Base-by-base conservation (phyloP, 495 filamentous ascomycete genomes). In the Tetracladium marchalianum region DNA sequence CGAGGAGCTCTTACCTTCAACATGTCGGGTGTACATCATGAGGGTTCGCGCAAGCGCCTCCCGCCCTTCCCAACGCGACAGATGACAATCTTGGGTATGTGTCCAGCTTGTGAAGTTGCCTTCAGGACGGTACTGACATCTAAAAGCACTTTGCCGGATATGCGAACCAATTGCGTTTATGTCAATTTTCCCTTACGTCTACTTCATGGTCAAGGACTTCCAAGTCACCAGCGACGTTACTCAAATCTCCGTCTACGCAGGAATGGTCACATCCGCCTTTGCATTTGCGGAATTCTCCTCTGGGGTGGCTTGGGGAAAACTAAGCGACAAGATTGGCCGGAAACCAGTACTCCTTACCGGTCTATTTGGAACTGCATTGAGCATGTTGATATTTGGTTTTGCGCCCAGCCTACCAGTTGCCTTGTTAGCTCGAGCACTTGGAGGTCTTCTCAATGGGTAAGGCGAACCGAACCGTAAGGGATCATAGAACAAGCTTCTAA, bases 131-230 rank as follows among this genome's bases (percentile, higher is more conserved):
- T 31, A 32, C 24, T 39, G 31, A n/a, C 35, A 10, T 19, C 8
- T 27, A 11, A 11, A 56, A 97, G 92, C 90, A 31, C 65, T 95
- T 52, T 93, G 87, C 61, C 81, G 92, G 55, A 93, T 99, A 64
- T 95, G 87, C 71, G 92, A 99, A 64, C 92, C 92, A 39, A 95
- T 99, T 63, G 93, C 92, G 9, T 97, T 99, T 73, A 97, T 95
- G 85, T 95, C 89, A 41, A 95, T 99, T 54, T 97, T 99, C 60
- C 93, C 92, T 3, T 99, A 99, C 61, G 89, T 90, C 58, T 99
- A 95, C 68, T 92, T 82, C 69, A 99, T 99, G 92, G 85, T 97
- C 39, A 73, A 85, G 54, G 86, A 85, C 32, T 99, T 99, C 66
- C 69, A 85, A 53, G 81, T 92, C 63, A 58, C 49, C 33, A 44